Conservation (phyloP, 306 rosid species). For the Castanea sativa region DNA sequence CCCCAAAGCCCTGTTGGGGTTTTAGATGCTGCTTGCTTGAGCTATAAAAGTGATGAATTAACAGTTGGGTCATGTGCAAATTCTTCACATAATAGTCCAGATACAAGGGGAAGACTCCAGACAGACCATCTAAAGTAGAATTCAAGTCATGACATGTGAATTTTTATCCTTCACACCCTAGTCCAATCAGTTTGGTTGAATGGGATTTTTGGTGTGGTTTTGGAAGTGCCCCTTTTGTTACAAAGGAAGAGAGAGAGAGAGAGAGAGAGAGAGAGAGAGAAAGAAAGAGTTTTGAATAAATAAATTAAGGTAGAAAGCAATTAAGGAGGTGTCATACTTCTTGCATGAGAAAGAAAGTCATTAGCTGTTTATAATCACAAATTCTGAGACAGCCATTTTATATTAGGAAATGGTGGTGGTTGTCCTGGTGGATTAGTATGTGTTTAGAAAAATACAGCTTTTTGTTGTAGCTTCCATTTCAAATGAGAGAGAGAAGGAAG, state of each 20-base stretch:
- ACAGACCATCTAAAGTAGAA: slow-evolving; percentile 30
- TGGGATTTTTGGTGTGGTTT: slow-evolving; percentile 50
- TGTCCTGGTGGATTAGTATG: slow-evolving; percentile 30
- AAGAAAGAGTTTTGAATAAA: slow-evolving; percentile 20
- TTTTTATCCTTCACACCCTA: slow-evolving; percentile 36
- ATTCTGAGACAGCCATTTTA: slow-evolving; percentile 30
- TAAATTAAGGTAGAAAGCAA: slow-evolving; percentile 19
- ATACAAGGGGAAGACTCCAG: slow-evolving; percentile 41
- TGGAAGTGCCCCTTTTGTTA: slow-evolving; percentile 19
- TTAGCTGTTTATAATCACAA: slow-evolving; percentile 30
- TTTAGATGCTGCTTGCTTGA: slow-evolving; percentile 57
- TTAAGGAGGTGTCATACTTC: slow-evolving; percentile 22
- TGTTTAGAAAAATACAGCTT: slow-evolving; percentile 16
- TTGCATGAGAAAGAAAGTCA: slow-evolving; percentile 25
- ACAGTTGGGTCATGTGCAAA: slow-evolving; percentile 44
- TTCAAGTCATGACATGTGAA: slow-evolving; percentile 47
- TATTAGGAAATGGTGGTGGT: slow-evolving; percentile 30
- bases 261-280: no score
- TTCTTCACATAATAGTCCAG: slow-evolving; percentile 40
- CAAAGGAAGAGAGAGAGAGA: slow-evolving; percentile 18
- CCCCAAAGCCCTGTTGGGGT: slow-evolving; percentile 79
- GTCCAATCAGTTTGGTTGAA: slow-evolving; percentile 58
- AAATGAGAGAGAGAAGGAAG: slow-evolving; percentile 7
- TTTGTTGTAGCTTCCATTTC: slow-evolving; percentile 23
- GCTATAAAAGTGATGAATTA: slow-evolving; percentile 56